Conservation (phyloP, 108 stramenopile genomes). For the Seminavis robusta region DNA sequence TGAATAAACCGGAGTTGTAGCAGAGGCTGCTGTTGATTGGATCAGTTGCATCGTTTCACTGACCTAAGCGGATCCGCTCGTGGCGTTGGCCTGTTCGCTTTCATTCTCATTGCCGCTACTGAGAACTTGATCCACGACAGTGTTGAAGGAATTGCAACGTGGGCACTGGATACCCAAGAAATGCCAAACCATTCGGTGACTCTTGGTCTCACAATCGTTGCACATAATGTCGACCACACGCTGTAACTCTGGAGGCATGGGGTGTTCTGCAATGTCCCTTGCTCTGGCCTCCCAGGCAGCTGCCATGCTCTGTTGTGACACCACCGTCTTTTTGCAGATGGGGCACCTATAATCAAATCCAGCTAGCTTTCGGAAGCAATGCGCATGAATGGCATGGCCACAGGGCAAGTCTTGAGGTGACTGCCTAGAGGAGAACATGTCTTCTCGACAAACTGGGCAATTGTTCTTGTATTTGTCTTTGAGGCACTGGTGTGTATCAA, state of each 20-base stretch:
- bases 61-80: background rate
- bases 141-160: conserved; percentile 72
- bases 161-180: conserved; percentile 85
- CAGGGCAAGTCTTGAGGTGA: conserved; percentile 84
- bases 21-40: too few relatives aligned
- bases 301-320: conserved; percentile 64
- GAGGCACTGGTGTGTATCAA: conserved; percentile 77
- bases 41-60: too few relatives aligned
- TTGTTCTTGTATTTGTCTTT: conserved; percentile 88
- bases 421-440: conserved; percentile 77
- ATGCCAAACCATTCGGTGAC: conserved; percentile 63
- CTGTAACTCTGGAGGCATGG: conserved; percentile 78
- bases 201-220: conserved; percentile 81
- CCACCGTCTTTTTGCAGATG: conserved; percentile 86
- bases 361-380: conserved; percentile 84
- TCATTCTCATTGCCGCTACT: conserved; percentile 20
- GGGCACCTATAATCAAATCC: conserved; percentile 87
- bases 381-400: conserved; percentile 85
- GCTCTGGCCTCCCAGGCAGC: conserved; percentile 81
- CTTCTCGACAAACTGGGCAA: conserved; percentile 86
- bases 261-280: conserved; percentile 80
- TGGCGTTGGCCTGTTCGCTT: background rate
- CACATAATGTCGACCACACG: conserved; percentile 80
- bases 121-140: conserved; percentile 74
- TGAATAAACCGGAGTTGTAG: too few relatives aligned